phyloP scores from a whole-genome alignment of 495 filamentous ascomycete species.

The Pyrenula massariospora region DNA sequence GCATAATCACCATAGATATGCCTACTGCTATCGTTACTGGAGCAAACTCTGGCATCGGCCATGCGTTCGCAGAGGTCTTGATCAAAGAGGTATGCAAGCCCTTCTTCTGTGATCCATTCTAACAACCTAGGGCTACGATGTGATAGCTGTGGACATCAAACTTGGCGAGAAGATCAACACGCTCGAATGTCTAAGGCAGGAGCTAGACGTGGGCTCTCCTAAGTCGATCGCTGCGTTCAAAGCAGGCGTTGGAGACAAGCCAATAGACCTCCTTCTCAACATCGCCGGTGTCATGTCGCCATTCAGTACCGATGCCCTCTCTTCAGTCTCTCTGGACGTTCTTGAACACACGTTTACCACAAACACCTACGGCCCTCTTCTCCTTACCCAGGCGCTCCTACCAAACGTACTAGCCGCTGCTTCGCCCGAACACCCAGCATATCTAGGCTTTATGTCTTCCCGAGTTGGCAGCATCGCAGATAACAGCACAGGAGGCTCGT shows the following conservation, averaged over 20 bases:
- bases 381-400: constrained; percentile 24
- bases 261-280: constrained; percentile 13
- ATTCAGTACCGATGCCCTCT: constrained; percentile 9
- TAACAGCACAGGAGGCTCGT: constrained; percentile 47
- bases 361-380: constrained; percentile 23
- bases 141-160: constrained; percentile 13
- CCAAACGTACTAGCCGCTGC: constrained; percentile 16
- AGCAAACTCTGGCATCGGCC: constrained; percentile 19
- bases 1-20: constrained; percentile 12
- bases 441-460: constrained; percentile 21
- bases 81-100: constrained; percentile 3
- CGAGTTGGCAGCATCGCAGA: constrained; percentile 25
- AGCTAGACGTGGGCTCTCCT: neutral
- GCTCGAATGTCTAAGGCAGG: neutral
- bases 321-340: constrained; percentile 4
- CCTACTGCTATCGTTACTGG: constrained; percentile 22
- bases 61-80: constrained; percentile 17
- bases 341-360: constrained; percentile 13
- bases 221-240: neutral
- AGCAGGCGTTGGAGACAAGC: neutral
- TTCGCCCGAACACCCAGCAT: neutral
- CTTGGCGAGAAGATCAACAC: neutral
- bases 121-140: constrained; percentile 15
- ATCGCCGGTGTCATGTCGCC: constrained; percentile 16
- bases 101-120: neutral